These are phyloP conservation scores for Endogone sp. DNA, from an alignment of 192 early-diverging fungal genomes.

Conservation along the genomic window DNA sequence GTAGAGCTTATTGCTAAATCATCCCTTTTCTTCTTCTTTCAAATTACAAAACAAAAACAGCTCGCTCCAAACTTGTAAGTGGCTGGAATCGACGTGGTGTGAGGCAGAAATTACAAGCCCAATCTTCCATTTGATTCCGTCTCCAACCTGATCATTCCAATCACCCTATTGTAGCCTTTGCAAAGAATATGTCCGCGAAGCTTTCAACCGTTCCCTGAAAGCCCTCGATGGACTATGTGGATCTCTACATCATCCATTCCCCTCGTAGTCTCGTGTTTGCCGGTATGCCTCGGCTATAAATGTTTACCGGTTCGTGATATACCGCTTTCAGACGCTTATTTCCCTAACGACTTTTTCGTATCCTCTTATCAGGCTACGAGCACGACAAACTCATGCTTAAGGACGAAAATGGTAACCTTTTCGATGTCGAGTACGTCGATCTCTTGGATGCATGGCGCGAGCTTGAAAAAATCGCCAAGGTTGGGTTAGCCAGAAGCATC, in stretches of 20 bases:
- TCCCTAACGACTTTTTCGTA: neutral
- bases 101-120: no score
- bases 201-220: conserved; percentile 47
- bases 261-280: conserved; percentile 49
- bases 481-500: conserved; percentile 57
- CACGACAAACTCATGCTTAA: neutral
- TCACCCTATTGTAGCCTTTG: neutral
- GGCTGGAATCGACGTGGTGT: no score
- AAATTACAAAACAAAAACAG: no score
- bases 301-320: no score
- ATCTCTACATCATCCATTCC: conserved; percentile 72
- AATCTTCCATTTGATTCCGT: no score
- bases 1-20: neutral
- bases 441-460: conserved; percentile 44
- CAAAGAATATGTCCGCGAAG: conserved; percentile 45
- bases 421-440: neutral
- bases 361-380: neutral
- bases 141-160: neutral
- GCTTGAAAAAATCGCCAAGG: conserved; percentile 66
- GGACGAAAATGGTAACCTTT: neutral
- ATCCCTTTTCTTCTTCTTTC: neutral
- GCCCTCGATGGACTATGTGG: conserved; percentile 55
- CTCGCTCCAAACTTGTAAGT: neutral
- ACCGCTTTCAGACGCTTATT: no score
- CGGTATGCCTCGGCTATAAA: neutral